Base-by-base conservation (phyloP, 345 rosid species). In the Clausena lansium region DNA sequence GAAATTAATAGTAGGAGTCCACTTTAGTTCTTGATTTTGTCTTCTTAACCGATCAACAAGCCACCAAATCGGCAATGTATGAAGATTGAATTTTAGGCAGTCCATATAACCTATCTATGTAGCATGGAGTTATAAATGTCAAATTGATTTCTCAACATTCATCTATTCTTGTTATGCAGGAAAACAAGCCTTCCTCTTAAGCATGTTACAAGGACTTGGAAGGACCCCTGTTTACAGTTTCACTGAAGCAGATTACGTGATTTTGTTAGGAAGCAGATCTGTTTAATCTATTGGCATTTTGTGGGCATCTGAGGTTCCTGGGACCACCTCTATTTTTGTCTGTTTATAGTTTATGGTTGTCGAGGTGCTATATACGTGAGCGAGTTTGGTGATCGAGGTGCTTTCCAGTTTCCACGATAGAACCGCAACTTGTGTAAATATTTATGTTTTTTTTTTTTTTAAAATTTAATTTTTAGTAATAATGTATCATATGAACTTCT, bases 361-460 rank as follows among this genome's bases (percentile, higher is more conserved):
- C 2, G 33, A 54, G 71, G 33, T 73, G 45, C 54, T 59, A 9
- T 4, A 13, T 24, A 32, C 7, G 20, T 9, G 24, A 75, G 14
- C 30, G 35, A 55, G 50, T 27, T 50, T 47, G 59, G 54, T 61
- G 36, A 33, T 64, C 61, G n/a, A n/a, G n/a, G 47, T 67, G 67
- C 54, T 70, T 28, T 70, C 67, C 64, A 67, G 57, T 54, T 30
- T 54, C 62, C 68, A 77, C 22, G 33, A 71, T 47, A 28, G 61
- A 77, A 82, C 72, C 76, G 64, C 30, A n/a, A 69, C 28, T 50
- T 19, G 33, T 83, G 88, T 86, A 79, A 58, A 79, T 86, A 76
- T 11, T 10, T 41, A 41, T 11, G 3, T 41, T 9, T 9, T 41
- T 41, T 0, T 41, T 41, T 10, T 0, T 47, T 36, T 27, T n/a